Percentiles rank a stretch among this genome's conserved stretches.
These are phyloP conservation scores for Trypanosoma platydactyli DNA, from an alignment of 208 protist species.

Conservation along the genomic window DNA sequence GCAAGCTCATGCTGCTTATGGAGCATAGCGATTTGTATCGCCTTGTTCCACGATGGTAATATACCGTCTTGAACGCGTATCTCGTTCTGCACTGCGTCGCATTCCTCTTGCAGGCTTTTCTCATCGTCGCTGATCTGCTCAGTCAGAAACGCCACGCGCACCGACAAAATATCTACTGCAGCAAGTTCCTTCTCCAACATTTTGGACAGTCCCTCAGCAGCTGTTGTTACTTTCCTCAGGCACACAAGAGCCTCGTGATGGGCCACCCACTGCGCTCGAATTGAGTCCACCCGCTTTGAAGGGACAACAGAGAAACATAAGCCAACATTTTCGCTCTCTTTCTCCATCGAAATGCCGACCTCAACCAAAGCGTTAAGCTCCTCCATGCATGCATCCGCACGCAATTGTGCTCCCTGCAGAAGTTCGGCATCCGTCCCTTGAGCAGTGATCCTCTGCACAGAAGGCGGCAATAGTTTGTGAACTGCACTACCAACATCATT, in stretches of 20 bases:
- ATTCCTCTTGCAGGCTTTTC: slow-evolving; percentile 4
- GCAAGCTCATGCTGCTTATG: slow-evolving; percentile 9
- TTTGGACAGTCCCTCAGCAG: neutral
- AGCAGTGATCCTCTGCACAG: neutral
- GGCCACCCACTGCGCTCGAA: neutral
- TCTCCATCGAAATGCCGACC: slow-evolving; percentile 2
- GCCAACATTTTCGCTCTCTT: slow-evolving; percentile 20
- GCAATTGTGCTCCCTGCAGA: neutral
- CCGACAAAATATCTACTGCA: slow-evolving; percentile 6
- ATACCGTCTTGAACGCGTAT: slow-evolving; percentile 16
- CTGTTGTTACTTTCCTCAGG: neutral
- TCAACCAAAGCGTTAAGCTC: slow-evolving; percentile 10
- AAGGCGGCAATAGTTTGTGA: neutral
- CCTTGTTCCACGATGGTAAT: slow-evolving; percentile 15
- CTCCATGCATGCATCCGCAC: neutral
- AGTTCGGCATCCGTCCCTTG: neutral
- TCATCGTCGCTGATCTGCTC: slow-evolving; percentile 6
- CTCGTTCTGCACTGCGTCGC: neutral
- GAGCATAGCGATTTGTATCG: slow-evolving; percentile 1
- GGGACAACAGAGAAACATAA: slow-evolving; percentile 24
- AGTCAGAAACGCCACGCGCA: slow-evolving; percentile 12
- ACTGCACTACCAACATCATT: slow-evolving; percentile 6
- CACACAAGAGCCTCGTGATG: neutral
- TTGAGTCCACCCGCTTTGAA: neutral
- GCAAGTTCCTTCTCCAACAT: slow-evolving; percentile 7